Base-by-base conservation (phyloP, 495 filamentous ascomycete genomes). In the Xylaria castorea region DNA sequence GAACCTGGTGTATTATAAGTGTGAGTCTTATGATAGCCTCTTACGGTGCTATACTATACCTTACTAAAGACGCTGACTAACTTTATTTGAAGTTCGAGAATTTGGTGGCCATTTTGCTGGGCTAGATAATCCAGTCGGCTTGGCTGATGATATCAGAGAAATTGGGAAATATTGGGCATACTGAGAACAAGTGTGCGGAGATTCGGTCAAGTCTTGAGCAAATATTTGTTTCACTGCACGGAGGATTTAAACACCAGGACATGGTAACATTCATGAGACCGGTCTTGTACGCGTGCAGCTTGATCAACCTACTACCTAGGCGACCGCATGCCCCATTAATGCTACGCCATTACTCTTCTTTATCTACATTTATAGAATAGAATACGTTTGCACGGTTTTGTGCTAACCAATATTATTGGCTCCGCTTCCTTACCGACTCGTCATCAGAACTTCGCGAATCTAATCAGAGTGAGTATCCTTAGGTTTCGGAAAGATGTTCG, bases 21-120 rank as follows among this genome's bases (percentile, higher is more conserved):
- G 76, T 80, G 53, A 48, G 75, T 76, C 27, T 50, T 3, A 48
- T 61, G 57, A 22, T 60, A 9, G 18, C 30, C 18, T 12, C 7
- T n/a, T n/a, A 11, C 16, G 22, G 7, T 38, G n/a, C n/a, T 22
- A 8, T 36, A 25, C 18, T 27, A 6, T 30, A 12, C n/a, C 18
- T 4, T 36, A 25, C 18, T 27, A 6, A 22, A 12, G 62, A 18
- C 25, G 36, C 36, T 32, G 11, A 27, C 18, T 46, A n/a, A 55
- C 22, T 9, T 25, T 48, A 34, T 50, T 5, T 44, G 18, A 48
- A 80, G 78, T 75, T 36, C 71, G 69, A 53, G 73, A 78, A 14
- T 55, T 73, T 30, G 76, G 76, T 5, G 78, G 78, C 16, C 73
- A 77, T 70, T 80, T 78, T 62, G 66, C 76, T 5, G 78, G 64